These are phyloP conservation scores for Dioscorea zingiberensis DNA, from an alignment of 106 monocot species.

Conservation along the genomic window DNA sequence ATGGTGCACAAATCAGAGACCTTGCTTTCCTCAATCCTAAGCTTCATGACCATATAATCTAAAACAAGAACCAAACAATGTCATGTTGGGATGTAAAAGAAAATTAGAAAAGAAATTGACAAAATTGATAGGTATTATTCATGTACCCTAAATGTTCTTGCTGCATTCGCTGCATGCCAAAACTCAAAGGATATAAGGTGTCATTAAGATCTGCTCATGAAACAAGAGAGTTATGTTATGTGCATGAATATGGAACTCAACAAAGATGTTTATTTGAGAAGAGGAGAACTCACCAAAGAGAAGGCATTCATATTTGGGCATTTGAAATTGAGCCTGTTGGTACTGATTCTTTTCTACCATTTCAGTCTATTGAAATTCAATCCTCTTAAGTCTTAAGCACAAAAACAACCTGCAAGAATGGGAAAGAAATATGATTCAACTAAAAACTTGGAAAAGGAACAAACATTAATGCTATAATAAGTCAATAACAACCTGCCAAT, in stretches of 20 bases:
- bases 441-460: too few species aligned
- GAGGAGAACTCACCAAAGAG: conserved; percentile 54
- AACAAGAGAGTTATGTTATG: neutral
- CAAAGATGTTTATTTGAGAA: neutral
- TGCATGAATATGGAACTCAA: neutral
- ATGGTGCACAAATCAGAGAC: conserved; percentile 45
- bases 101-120: neutral
- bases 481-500: too few species aligned
- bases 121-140: neutral
- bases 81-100: too few species aligned
- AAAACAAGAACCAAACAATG: neutral
- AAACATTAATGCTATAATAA: too few species aligned
- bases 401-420: neutral
- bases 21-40: conserved; percentile 71
- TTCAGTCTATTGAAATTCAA: conserved; percentile 3
- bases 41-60: conserved; percentile 81
- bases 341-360: conserved; percentile 61
- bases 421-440: too few species aligned
- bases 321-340: conserved; percentile 28
- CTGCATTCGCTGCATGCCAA: conserved; percentile 50
- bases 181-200: conserved; percentile 79
- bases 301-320: conserved; percentile 68
- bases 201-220: conserved; percentile 69
- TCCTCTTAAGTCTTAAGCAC: neutral
- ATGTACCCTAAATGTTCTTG: conserved; percentile 75